Evolutionary conservation across 73 alveolate species (phyloP).

Genomic region (Stentor coeruleus): DNA sequence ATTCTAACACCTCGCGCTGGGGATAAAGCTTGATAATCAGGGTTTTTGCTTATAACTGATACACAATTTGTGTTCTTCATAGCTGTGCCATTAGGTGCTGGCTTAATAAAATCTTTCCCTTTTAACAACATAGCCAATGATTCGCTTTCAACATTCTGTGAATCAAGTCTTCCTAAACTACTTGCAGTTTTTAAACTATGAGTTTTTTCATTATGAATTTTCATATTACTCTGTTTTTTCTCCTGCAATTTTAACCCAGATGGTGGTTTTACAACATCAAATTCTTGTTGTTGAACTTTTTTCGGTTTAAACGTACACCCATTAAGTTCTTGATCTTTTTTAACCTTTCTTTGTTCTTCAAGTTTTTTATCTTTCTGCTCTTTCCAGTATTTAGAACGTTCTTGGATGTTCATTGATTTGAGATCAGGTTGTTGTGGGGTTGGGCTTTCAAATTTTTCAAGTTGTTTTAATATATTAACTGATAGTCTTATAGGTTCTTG

Average conservation of each 20-base stretch:
- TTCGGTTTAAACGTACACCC: constrained; percentile 23
- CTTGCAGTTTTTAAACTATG: not conserved
- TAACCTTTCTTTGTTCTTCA: not conserved
- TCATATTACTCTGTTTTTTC: too few species aligned
- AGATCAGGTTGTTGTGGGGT: not conserved
- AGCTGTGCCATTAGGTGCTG: too few species aligned
- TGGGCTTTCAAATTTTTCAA: not conserved
- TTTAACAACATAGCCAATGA: not conserved
- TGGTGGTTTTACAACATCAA: not conserved
- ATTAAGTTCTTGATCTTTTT: not conserved
- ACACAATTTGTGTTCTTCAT: not conserved
- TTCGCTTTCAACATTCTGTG: not conserved
- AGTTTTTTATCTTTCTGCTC: constrained; percentile 17
- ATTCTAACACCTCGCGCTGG: not conserved
- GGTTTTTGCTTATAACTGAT: not conserved
- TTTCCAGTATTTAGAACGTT: not conserved
- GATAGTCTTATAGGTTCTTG: not conserved
- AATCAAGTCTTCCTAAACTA: not conserved
- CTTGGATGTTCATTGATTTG: constrained; percentile 1
- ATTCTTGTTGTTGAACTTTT: not conserved
- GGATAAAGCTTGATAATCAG: not conserved
- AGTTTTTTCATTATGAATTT: too few species aligned
- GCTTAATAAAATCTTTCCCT: not conserved
- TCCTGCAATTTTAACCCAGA: not conserved
- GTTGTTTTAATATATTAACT: not conserved